Evolutionary conservation across 495 filamentous ascomycete species (phyloP), one percentile per base, ranked within the genome.

Genomic region (Pyrenula aspistea): DNA sequence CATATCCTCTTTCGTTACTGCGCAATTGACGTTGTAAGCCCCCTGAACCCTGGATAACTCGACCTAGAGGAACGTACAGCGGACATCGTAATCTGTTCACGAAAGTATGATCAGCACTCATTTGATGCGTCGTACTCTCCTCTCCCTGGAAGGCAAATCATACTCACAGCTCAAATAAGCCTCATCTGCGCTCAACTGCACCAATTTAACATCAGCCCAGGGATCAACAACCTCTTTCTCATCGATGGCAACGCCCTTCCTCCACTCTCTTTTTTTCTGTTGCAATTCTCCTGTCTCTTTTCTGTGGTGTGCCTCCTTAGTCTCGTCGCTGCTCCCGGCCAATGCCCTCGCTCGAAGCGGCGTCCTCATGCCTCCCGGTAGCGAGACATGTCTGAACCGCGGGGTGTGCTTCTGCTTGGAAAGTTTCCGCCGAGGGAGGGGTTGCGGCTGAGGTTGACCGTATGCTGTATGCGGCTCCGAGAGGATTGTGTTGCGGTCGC

Each of bases 1-100:
- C 59, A 96, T 80, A 69, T 98, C 93, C 64, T 92, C 89, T 65
- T 81, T 77, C 54, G 84, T 91, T 63, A 91, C 86, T 89, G 59
- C 25, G 24, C 56, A 53, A 10, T 2, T 53, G 47, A 61, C 23
- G 68, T 62, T 52, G 21, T 12, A 20, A 53, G 54, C 48, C 52
- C 25, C 52, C 31, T 47, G 23, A 24, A 12, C 4, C 22, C 21
- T n/a, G 19, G 57, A 42, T 56, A 58, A 54, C 11, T 51, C 49
- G 49, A 47, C 12, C 20, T 24, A 50, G 56, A 47, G 56, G 56
- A 60, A 74, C 84, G 64, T 77, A 87, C 84, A 76, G 67, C 85
- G 80, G 56, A 88, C 71, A 68, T 89, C 85, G 62, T 86, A 70
- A 67, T 88, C 84, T 87, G 60, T 25, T 11, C 31, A n/a, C 25